Conservation (phyloP, 192 early-diverging fungal species). For the Coemansia sp. region DNA sequence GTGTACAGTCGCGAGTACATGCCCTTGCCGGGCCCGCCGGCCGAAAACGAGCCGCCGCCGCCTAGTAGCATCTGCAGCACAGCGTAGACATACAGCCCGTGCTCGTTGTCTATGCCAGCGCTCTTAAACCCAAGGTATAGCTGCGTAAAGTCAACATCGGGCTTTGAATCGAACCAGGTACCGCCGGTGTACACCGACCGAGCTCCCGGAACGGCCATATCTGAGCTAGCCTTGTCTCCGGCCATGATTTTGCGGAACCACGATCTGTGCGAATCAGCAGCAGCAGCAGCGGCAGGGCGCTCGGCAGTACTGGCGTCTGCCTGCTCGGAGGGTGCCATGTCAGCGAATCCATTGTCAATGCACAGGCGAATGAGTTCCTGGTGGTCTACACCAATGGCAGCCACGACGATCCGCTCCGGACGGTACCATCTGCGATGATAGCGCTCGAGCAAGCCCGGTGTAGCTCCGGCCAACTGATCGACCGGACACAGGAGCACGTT, state of each 20-base stretch:
- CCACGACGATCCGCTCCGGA: constrained; percentile 88
- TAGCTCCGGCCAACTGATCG: constrained; percentile 62
- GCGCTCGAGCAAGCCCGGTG: constrained; percentile 59
- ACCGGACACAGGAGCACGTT: constrained; percentile 72
- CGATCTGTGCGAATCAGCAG: constrained; percentile 1
- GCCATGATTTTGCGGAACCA: constrained; percentile 28
- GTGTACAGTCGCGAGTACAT: constrained; percentile 98
- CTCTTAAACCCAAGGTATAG: constrained; percentile 88
- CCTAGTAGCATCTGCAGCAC: constrained; percentile 87
- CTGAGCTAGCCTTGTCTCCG: constrained; percentile 17
- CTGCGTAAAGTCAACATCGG: constrained; percentile 72
- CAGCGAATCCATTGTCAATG: constrained; percentile 71
- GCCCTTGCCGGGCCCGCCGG: constrained; percentile 97
- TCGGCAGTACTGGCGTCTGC: not conserved
- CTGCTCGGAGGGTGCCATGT: constrained; percentile 40
- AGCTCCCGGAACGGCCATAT: constrained; percentile 29
- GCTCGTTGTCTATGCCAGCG: constrained; percentile 74
- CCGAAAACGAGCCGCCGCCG: constrained; percentile 93
- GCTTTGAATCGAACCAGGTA: constrained; percentile 64
- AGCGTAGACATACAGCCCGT: constrained; percentile 79
- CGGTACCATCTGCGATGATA: constrained; percentile 82
- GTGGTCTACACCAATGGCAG: constrained; percentile 82
- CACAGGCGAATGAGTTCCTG: constrained; percentile 68
- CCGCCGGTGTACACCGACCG: constrained; percentile 80
- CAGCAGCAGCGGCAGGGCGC: not conserved